Evolutionary conservation across 306 rosid species (phyloP).

Genomic region (Pterocarpus santalinus): DNA sequence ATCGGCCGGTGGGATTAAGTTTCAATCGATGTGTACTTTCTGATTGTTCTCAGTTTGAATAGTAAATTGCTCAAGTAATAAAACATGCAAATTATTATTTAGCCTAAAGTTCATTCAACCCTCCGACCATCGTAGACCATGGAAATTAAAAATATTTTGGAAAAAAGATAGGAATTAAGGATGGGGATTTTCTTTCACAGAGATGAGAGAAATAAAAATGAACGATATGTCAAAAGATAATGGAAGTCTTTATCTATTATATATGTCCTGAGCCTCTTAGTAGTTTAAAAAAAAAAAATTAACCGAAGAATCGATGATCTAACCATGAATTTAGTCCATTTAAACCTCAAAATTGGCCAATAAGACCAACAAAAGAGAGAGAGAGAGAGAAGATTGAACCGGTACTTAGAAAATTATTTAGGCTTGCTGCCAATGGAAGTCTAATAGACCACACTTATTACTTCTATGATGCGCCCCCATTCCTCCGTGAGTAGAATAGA

Average conservation of each 20-base stretch:
- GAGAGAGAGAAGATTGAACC: no score
- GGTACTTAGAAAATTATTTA: no score
- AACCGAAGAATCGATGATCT: no score
- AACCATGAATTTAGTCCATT: no score
- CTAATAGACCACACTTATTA: no score
- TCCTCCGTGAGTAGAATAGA: no score
- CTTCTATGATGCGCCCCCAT: no score
- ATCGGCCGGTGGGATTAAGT: neutral
- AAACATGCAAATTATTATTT: neutral
- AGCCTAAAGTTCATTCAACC: neutral
- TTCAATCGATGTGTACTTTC: slow-evolving; percentile 1
- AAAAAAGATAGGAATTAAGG: neutral
- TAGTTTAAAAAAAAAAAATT: no score
- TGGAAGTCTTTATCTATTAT: neutral
- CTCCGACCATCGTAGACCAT: neutral
- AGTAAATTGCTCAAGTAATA: neutral
- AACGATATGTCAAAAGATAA: neutral
- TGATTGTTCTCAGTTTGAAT: slow-evolving; percentile 10
- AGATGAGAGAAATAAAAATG: neutral
- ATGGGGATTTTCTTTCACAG: neutral
- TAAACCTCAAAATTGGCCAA: no score
- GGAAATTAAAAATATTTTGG: neutral
- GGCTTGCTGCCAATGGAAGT: no score
- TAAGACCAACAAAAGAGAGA: no score
- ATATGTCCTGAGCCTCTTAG: neutral